phyloP scores from a whole-genome alignment of 225 moss, liverwort and hornwort genomes.

The Rhytidiadelphus loreus region DNA sequence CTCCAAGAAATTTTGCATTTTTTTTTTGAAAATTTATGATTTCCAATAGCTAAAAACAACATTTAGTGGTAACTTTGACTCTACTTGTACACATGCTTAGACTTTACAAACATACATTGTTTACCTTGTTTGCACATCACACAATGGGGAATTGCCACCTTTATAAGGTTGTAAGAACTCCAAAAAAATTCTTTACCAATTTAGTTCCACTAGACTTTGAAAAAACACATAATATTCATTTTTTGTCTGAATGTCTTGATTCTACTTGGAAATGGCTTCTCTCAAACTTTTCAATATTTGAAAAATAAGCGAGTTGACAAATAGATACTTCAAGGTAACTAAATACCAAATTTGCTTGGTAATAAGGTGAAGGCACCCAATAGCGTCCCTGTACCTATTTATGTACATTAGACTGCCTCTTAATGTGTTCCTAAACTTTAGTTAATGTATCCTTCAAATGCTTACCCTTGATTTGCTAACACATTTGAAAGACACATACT shows the following conservation, averaged over 20 bases:
- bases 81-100: too few species aligned
- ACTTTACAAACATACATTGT: too few species aligned
- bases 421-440: too few species aligned
- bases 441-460: too few species aligned
- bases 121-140: too few species aligned
- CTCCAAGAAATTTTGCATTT: neutral
- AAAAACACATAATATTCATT: neutral
- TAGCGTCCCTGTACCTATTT: too few species aligned
- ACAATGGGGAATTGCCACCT: too few species aligned
- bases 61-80: neutral
- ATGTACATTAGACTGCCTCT: too few species aligned
- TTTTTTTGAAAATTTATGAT: neutral
- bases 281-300: neutral
- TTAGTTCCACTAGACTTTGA: neutral
- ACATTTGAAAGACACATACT: too few species aligned
- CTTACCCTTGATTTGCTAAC: too few species aligned
- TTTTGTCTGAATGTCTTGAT: neutral
- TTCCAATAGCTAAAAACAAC: neutral
- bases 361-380: neutral
- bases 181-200: too few species aligned
- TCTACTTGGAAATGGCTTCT: neutral
- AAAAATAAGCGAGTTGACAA: neutral
- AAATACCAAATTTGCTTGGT: neutral
- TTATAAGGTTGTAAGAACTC: too few species aligned
- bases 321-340: neutral